Evolutionary conservation across 1,284 basidiomycete species (phyloP), one percentile per base, ranked within the genome.

Genomic region (Lentinula novae-zelandiae): DNA sequence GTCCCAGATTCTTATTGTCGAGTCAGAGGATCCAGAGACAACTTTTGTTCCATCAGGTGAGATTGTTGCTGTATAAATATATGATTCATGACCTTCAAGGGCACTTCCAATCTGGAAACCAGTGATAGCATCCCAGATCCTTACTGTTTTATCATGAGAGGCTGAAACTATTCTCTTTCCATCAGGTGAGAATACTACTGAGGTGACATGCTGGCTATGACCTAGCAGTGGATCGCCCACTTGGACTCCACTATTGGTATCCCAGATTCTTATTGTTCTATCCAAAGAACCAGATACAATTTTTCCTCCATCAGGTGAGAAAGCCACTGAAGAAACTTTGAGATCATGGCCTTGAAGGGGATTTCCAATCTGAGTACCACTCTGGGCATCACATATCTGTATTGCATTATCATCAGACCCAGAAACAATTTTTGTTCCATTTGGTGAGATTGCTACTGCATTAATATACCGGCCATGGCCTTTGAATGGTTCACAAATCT

Each of bases 181-280:
- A 58, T 71, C 67, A 5, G 63, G 53, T 8, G 70, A 71, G 62
- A 69, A 70, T 12, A 64, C 65, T 27, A 73, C 66, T 27, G 27
- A 27, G 27, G 13, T 12, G 15, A 36, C 39, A 27, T 6, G 10
- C 13, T 40, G 12, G 4, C 1, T 17, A 48, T 60, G 58, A 17
- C 40, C 58, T 31, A 17, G 46, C 15, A 58, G n/a, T 10, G 22
- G 5, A 31, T 58, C 13, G 2, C 66, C 65, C 12, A 65, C 60
- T 8, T 52, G 53, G 10, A 53, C 39, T 31, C 13, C 31, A 4
- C 27, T 38, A 38, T 38, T 38, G 36, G 31, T n/a, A 62, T 57
- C 34, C 56, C 56, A 53, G 12, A 60, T 54, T 17, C 57, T 53
- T 7, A 62, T 44, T 13, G 61, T 59, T 20, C 48, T 40, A 33